Base-by-base conservation (phyloP, 192 early-diverging fungal genomes). In the Rhizophagus clarus region DNA sequence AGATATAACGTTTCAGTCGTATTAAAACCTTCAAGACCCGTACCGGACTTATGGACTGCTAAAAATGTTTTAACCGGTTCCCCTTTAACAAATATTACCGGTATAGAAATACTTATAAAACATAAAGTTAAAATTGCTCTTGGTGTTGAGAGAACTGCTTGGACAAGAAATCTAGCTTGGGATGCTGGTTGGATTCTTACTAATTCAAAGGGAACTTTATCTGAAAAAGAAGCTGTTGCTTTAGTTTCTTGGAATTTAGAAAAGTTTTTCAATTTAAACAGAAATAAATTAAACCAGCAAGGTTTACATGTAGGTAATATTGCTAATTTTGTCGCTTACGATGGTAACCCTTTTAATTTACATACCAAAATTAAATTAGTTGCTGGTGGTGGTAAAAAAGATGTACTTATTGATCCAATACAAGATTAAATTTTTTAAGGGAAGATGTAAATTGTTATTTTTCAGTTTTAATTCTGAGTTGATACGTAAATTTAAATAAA, bases 241-340 rank as follows among this genome's bases (percentile, higher is more conserved):
- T 87, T 90, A 56, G 88, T 95, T 47, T 91, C 93, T 37, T 93
- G 89, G 87, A 90, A 90, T 77, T 85, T 94, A 67, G 90, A 91
- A 37, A 85, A 93, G 45, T 92, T 93, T 74, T 87, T 91, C 60
- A 90, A 88, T 45, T 77, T 91, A n/a, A 71, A 78, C 14, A 74
- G 47, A 34, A 81, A 56, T 82, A 85, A 73, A 56, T 56, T 56
- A 56, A 56, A 56, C 51, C 4, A 56, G 6, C 51, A 56, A 61
- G 67, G 31, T 4, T 80, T 78, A 14, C 32, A 79, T 8, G 66
- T 56, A 37, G 63, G 61, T 1, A 28, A 81, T 5, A 66, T 56
- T 3, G 82, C 85, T 22, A 83, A 81, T 28, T 89, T 95, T 81
- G 88, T 92, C 22, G 85, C 89, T 14, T 92, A 88, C 81, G 84